Conservation (phyloP, 1,284 basidiomycete species). For the Wallemia hederae region DNA sequence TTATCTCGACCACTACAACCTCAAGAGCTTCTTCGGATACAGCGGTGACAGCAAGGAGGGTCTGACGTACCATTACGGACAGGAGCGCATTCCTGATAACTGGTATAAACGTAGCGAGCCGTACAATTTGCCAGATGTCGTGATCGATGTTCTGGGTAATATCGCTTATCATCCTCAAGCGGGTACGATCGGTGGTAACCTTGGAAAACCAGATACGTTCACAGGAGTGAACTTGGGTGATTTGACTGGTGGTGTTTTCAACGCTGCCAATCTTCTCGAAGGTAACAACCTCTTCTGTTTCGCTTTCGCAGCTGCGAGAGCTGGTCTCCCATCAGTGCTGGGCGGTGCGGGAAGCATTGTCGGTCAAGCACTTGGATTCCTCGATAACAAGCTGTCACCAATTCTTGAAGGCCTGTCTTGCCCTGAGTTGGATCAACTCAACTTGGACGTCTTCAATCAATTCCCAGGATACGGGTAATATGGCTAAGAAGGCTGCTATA, state of each 20-base stretch:
- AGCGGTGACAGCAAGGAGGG: neutral
- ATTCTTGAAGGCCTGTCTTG: slow-evolving; percentile 1
- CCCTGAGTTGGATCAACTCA: slow-evolving; percentile 1
- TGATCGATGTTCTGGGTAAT: slow-evolving; percentile 1
- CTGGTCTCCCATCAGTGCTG: slow-evolving; percentile 1
- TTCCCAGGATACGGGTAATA: slow-evolving; percentile 1
- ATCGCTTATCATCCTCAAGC: slow-evolving; percentile 1
- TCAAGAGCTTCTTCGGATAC: slow-evolving; percentile 4
- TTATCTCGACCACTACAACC: slow-evolving; percentile 2
- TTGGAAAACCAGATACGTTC: slow-evolving; percentile 2
- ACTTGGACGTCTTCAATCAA: slow-evolving; percentile 1
- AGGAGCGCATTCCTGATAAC: slow-evolving; percentile 2
- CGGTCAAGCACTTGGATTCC: slow-evolving; percentile 1
- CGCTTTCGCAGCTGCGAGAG: slow-evolving; percentile 1
- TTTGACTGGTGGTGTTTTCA: slow-evolving; percentile 3
- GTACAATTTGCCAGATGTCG: slow-evolving; percentile 2
- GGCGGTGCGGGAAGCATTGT: neutral
- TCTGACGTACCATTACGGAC: neutral
- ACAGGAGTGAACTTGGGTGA: slow-evolving; percentile 2
- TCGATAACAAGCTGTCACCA: slow-evolving; percentile 1
- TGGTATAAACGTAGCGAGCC: slow-evolving; percentile 2
- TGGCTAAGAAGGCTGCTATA: too few relatives aligned
- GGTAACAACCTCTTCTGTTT: slow-evolving; percentile 4
- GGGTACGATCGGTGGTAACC: slow-evolving; percentile 4
- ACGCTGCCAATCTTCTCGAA: slow-evolving; percentile 1